phyloP scores from a whole-genome alignment of 208 protist genomes.

The Trypanosoma scelopori region DNA sequence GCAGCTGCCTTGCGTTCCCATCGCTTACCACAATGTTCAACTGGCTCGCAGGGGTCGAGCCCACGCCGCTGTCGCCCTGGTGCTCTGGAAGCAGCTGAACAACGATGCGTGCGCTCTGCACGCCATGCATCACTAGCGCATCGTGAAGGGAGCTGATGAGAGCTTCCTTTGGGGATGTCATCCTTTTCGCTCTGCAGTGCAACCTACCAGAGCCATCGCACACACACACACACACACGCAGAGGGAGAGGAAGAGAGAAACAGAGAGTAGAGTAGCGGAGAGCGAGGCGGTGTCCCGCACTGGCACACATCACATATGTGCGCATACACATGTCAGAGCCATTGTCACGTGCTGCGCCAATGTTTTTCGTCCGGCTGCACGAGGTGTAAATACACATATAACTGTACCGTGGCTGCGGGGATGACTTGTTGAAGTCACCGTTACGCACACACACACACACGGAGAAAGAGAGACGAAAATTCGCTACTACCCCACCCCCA shows the following conservation, averaged over 20 bases:
- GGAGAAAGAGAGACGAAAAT: neutral
- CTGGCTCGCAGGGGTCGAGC: neutral
- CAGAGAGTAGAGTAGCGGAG: neutral
- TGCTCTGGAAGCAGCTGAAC: slow-evolving; percentile 35
- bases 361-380: slow-evolving; percentile 9
- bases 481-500: slow-evolving; percentile 4
- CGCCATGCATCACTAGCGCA: slow-evolving; percentile 42
- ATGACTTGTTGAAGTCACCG: neutral
- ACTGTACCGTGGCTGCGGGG: neutral
- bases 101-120: slow-evolving; percentile 45
- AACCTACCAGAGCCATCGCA: neutral
- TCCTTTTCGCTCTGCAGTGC: slow-evolving; percentile 2
- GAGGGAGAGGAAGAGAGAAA: neutral
- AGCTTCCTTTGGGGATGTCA: slow-evolving; percentile 18
- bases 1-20: neutral
- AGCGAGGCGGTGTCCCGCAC: neutral
- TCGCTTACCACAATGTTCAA: neutral
- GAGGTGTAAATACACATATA: too few species aligned
- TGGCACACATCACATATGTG: neutral
- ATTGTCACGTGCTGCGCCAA: neutral
- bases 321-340: slow-evolving; percentile 7
- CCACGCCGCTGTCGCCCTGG: neutral
- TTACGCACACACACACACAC: neutral
- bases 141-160: slow-evolving; percentile 53
- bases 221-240: neutral